Conservation (phyloP, 1,284 basidiomycete species). For the Tetrapyrgos nigripes region DNA sequence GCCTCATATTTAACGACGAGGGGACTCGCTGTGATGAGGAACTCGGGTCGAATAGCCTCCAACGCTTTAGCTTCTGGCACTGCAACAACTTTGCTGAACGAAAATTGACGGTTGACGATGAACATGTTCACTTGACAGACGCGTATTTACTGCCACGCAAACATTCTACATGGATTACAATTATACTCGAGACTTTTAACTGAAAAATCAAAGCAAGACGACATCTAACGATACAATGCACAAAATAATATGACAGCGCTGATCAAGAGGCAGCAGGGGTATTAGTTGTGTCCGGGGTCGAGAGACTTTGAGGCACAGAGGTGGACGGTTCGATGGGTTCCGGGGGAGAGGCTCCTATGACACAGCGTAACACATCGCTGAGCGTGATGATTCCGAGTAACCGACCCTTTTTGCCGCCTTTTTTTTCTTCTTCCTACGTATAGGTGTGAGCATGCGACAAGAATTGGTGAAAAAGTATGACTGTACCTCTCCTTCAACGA, state of each 20-base stretch:
- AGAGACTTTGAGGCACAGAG: not conserved
- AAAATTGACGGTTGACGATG: no score
- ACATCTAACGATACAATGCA: constrained; percentile 19
- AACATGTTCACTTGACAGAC: no score
- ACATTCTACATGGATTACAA: not conserved
- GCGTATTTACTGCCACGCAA: no score
- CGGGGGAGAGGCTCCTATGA: constrained; percentile 71
- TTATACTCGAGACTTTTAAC: not conserved
- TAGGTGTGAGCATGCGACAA: constrained; percentile 17
- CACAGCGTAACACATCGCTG: constrained; percentile 88
- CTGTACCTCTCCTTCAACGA: constrained; percentile 85
- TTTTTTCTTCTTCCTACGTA: constrained; percentile 74
- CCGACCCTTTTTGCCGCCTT: constrained; percentile 82
- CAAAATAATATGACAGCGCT: constrained; percentile 1
- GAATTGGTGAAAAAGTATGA: not conserved
- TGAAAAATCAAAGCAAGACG: constrained; percentile 5
- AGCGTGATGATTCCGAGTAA: constrained; percentile 90
- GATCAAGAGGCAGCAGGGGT: constrained; percentile 18
- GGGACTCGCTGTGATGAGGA: constrained; percentile 34
- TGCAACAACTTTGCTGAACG: no score
- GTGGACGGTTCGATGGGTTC: constrained; percentile 14
- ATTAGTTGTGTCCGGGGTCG: constrained; percentile 16
- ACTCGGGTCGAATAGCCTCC: constrained; percentile 26
- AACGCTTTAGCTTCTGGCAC: no score
- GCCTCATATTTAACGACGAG: constrained; percentile 33